Conservation (phyloP, 2,329 filamentous ascomycete genomes). For the Pseudogymnoascus sp. region DNA sequence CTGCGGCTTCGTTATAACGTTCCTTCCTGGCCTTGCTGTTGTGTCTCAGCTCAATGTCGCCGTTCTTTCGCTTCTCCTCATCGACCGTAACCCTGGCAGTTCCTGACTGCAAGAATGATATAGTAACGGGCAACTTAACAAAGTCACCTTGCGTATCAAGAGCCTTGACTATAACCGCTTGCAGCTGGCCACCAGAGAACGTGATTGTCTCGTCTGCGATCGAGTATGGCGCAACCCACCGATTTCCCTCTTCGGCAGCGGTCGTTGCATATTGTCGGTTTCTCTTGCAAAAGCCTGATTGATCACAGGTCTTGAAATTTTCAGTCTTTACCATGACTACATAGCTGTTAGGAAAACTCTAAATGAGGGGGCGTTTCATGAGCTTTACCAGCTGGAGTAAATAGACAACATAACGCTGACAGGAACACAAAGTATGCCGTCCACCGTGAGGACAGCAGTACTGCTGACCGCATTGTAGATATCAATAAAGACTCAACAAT, state of each 20-base stretch:
- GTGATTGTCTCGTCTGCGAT: slow-evolving; percentile 63
- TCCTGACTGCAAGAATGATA: slow-evolving; percentile 86
- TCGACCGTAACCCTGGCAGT: slow-evolving; percentile 82
- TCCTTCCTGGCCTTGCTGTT: slow-evolving; percentile 80
- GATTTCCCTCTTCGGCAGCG: slow-evolving; percentile 51
- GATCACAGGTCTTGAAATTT: slow-evolving; percentile 93
- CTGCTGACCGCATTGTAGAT: slow-evolving; percentile 5
- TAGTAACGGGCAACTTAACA: slow-evolving; percentile 70
- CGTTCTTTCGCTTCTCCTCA: slow-evolving; percentile 82
- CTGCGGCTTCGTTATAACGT: slow-evolving; percentile 83
- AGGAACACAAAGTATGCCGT: slow-evolving; percentile 54
- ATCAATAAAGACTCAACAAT: slow-evolving; percentile 7
- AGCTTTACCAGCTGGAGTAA: slow-evolving; percentile 54
- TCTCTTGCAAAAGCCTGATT: slow-evolving; percentile 94
- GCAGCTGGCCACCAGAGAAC: slow-evolving; percentile 72
- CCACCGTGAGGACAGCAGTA: slow-evolving; percentile 53
- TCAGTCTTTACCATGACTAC: slow-evolving; percentile 83
- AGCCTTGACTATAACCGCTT: slow-evolving; percentile 74
- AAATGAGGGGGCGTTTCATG: not conserved
- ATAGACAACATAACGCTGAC: slow-evolving; percentile 48
- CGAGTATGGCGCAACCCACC: slow-evolving; percentile 73
- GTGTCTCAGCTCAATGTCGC: slow-evolving; percentile 80
- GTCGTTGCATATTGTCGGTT: slow-evolving; percentile 85
- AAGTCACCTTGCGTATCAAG: slow-evolving; percentile 57
- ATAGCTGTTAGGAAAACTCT: slow-evolving; percentile 12